phyloP scores from a whole-genome alignment of 2,329 filamentous ascomycete species.

The Cytospora piceicola region DNA sequence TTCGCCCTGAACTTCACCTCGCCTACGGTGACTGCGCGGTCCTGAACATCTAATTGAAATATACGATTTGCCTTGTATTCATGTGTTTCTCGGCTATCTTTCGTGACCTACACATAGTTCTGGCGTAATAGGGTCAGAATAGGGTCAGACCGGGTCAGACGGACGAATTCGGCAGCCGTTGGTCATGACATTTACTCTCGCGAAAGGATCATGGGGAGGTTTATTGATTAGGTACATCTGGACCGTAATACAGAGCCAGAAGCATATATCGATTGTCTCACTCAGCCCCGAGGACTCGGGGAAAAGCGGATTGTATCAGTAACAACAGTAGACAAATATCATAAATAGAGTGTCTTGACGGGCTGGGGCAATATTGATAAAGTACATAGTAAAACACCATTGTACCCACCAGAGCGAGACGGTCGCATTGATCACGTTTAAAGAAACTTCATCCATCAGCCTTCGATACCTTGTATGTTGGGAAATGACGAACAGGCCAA shows the following conservation, averaged over 20 bases:
- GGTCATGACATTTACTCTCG: not conserved
- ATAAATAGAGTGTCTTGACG: too few species aligned
- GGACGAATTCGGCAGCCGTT: not conserved
- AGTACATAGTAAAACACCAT: too few species aligned
- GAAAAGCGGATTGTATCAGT: not conserved
- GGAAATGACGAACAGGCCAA: slow-evolving; percentile 5
- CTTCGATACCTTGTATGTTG: not conserved
- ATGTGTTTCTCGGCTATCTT: too few species aligned
- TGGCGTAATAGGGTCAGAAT: not conserved
- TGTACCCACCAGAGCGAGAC: too few species aligned
- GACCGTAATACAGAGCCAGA: not conserved
- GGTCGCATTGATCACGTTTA: too few species aligned
- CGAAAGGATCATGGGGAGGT: not conserved
- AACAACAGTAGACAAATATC: too few species aligned
- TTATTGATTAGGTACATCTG: not conserved
- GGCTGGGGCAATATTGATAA: too few species aligned
- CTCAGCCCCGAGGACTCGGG: not conserved
- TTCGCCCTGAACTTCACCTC: too few species aligned
- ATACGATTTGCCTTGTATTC: too few species aligned
- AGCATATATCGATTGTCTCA: not conserved
- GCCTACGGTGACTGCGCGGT: too few species aligned
- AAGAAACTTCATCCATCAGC: not conserved
- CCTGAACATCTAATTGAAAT: too few species aligned
- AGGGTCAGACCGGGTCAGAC: slow-evolving; percentile 13
- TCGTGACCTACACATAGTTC: not conserved